Percentiles rank a stretch among this genome's conserved stretches.
These are phyloP conservation scores for Pharnaceum exiguum DNA, from an alignment of 148 eudicot species.

Conservation along the genomic window DNA sequence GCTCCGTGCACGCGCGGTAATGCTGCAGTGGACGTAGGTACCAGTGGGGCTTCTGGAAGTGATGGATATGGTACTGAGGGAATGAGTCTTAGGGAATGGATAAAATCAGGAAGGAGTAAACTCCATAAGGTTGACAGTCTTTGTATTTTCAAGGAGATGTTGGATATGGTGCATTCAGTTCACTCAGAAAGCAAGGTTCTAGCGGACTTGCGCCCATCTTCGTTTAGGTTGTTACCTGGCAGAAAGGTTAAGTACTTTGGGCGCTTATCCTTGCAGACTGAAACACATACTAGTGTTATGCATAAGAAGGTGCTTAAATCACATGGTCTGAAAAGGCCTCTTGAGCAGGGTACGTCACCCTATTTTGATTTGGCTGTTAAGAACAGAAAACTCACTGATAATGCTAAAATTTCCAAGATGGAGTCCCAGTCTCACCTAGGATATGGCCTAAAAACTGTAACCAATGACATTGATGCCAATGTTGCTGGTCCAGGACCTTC, in stretches of 20 bases:
- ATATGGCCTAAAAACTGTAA: slow-evolving; percentile 27
- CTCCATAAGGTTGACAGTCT: slow-evolving; percentile 46
- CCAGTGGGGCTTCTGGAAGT: slow-evolving; percentile 12
- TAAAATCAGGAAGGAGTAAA: slow-evolving; percentile 38
- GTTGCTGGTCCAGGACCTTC: slow-evolving; percentile 27
- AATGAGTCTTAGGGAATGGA: slow-evolving; percentile 77
- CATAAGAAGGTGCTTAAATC: slow-evolving; percentile 26
- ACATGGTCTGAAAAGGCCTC: slow-evolving; percentile 47
- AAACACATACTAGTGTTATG: slow-evolving; percentile 18
- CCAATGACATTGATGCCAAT: slow-evolving; percentile 19
- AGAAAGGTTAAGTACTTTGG: slow-evolving; percentile 58
- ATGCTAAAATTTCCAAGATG: slow-evolving; percentile 23
- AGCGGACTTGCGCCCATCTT: slow-evolving; percentile 71
- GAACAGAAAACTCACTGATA: slow-evolving; percentile 53
- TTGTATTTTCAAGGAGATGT: slow-evolving; percentile 54
- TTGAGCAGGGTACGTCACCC: slow-evolving; percentile 29
- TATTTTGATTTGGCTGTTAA: slow-evolving; percentile 29
- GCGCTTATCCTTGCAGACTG: slow-evolving; percentile 31
- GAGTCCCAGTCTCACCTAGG: slow-evolving; percentile 44
- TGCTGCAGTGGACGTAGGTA: slow-evolving; percentile 9
- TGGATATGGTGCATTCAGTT: slow-evolving; percentile 54
- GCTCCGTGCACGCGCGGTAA: slow-evolving; percentile 6
- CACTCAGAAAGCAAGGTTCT: slow-evolving; percentile 68
- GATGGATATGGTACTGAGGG: slow-evolving; percentile 30
- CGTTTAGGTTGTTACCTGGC: slow-evolving; percentile 58